A percentile compares a stretch with the other conserved stretches of the same genome.
Evolutionary conservation across 371 early-diverging fungal genomes (phyloP).

Genomic region (Mortierella sp.): DNA sequence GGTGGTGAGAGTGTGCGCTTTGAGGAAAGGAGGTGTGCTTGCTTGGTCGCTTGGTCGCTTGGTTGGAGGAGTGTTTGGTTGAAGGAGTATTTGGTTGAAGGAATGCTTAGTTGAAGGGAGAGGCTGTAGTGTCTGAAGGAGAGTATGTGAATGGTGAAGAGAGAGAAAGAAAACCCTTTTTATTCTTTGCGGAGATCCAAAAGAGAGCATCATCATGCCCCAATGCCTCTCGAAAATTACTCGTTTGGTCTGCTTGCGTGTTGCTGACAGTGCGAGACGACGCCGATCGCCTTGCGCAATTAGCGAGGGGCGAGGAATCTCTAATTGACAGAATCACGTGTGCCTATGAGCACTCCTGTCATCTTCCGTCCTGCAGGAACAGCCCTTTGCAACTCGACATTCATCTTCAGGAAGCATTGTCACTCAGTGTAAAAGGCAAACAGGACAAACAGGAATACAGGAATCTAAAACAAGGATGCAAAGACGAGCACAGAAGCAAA

Average conservation of each 20-base stretch:
- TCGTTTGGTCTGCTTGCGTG: neutral
- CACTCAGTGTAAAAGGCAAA: neutral
- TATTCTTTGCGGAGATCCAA: neutral
- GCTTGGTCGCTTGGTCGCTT: neutral
- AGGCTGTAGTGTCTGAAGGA: neutral
- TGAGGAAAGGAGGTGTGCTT: neutral
- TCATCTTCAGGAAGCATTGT: too few species aligned
- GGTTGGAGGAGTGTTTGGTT: neutral
- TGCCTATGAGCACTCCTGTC: too few species aligned
- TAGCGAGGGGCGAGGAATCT: neutral
- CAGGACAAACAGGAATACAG: neutral
- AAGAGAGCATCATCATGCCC: too few species aligned
- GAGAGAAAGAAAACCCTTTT: neutral
- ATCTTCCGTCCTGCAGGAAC: too few species aligned
- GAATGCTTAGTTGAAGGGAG: too few species aligned
- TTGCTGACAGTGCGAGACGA: neutral
- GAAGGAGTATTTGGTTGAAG: neutral
- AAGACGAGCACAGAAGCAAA: conserved; percentile 16
- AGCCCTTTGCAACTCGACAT: too few species aligned
- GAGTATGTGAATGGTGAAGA: neutral
- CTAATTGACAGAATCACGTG: neutral
- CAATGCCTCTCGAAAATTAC: neutral
- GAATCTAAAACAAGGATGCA: conserved; percentile 13
- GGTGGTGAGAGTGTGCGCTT: neutral
- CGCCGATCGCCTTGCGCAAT: conserved; percentile 2